phyloP scores from a whole-genome alignment of 192 early-diverging fungal genomes.

The Umbelopsis sp. region DNA sequence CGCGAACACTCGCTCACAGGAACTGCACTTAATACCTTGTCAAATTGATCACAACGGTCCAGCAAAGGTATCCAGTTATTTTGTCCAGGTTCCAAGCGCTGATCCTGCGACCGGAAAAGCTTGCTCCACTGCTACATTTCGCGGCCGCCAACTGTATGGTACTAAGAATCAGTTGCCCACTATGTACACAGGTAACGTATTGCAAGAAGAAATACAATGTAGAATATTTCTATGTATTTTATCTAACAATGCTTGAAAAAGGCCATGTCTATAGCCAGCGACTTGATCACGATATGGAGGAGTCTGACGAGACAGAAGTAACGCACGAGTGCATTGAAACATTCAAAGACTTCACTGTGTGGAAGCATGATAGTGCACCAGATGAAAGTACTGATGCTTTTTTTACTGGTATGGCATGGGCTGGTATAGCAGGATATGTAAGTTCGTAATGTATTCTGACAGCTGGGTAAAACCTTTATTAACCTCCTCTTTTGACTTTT shows the following conservation, averaged over 20 bases:
- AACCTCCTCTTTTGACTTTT: background rate
- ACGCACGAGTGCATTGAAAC: background rate
- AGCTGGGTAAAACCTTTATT: background rate
- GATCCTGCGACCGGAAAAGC: background rate
- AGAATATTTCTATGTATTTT: background rate
- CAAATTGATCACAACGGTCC: conserved; percentile 7
- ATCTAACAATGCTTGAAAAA: background rate
- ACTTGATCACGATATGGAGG: background rate
- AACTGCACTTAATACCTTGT: background rate
- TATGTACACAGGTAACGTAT: background rate
- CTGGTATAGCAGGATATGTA: conserved; percentile 5
- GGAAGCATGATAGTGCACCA: conserved; percentile 10
- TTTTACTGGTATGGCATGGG: conserved; percentile 14
- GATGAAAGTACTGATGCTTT: conserved; percentile 5
- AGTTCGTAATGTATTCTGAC: background rate
- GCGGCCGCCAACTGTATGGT: conserved; percentile 6
- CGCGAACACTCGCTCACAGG: background rate
- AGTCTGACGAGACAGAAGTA: background rate
- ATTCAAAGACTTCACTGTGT: conserved; percentile 2
- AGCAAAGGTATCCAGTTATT: conserved; percentile 5
- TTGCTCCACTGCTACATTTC: background rate
- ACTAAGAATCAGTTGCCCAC: background rate
- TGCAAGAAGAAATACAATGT: background rate
- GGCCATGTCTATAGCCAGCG: background rate
- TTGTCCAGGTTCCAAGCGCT: background rate